A percentile compares a stretch with the other conserved stretches of the same genome.
Evolutionary conservation across 2,329 filamentous ascomycete species (phyloP).

Genomic region (Saccharata proteae): DNA sequence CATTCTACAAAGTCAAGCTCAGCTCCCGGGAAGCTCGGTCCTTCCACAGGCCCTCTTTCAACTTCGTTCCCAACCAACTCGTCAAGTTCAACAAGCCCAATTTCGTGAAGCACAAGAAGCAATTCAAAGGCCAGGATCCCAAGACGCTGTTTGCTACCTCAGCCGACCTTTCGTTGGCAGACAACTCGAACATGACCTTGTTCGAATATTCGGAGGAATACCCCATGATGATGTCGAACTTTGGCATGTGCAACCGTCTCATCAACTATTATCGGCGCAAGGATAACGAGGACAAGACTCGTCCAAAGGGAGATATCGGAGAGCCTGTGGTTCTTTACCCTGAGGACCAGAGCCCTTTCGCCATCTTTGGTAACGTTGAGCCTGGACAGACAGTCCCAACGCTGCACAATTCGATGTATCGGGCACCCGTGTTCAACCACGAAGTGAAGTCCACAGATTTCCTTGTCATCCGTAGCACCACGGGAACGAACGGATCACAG

Average conservation of each 20-base stretch:
- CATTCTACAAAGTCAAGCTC: slow-evolving; percentile 86
- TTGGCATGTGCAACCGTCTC: slow-evolving; percentile 91
- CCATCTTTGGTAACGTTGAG: slow-evolving; percentile 86
- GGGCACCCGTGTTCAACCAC: slow-evolving; percentile 88
- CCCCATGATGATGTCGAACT: slow-evolving; percentile 84
- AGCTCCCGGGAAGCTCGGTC: slow-evolving; percentile 60
- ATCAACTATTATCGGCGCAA: slow-evolving; percentile 95
- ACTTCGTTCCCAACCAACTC: slow-evolving; percentile 56
- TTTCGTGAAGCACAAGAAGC: slow-evolving; percentile 68
- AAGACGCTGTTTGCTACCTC: slow-evolving; percentile 69
- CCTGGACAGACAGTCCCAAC: slow-evolving; percentile 83
- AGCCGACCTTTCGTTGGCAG: slow-evolving; percentile 71
- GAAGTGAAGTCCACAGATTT: slow-evolving; percentile 70
- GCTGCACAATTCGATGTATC: slow-evolving; percentile 89
- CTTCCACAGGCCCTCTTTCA: slow-evolving; percentile 71
- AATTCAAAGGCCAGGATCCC: slow-evolving; percentile 65
- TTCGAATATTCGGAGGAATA: slow-evolving; percentile 95
- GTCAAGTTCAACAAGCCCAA: slow-evolving; percentile 64
- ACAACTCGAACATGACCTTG: slow-evolving; percentile 78
- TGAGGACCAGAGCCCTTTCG: slow-evolving; percentile 92
- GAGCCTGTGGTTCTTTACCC: slow-evolving; percentile 80
- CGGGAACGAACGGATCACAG: slow-evolving; percentile 60
- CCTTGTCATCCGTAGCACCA: slow-evolving; percentile 70
- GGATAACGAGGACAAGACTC: slow-evolving; percentile 58
- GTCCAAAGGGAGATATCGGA: slow-evolving; percentile 72